Base-by-base conservation (phyloP, 495 filamentous ascomycete genomes). In the Staphylotrichum longicolle region DNA sequence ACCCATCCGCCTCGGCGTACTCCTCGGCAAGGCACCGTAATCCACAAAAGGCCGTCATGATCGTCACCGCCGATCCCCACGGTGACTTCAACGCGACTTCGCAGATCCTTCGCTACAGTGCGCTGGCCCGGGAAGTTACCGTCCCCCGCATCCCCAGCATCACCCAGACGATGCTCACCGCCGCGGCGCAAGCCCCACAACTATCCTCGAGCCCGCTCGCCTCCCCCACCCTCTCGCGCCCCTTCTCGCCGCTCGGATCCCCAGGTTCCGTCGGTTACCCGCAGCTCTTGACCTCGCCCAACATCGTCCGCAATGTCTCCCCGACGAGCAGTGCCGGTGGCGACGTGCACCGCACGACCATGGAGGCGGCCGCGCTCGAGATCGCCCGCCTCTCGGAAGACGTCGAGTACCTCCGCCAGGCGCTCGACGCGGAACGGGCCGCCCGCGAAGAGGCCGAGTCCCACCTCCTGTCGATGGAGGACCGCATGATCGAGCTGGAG, bases 61-160 rank as follows among this genome's bases (percentile, higher is more conserved):
- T 98, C 47, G 95, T 98, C 20, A 96, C 94, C 2, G 94, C 95
- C 0, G 94, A 98, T 69, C 93, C 94, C 0, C 67, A 89, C 14
- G 94, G 95, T 11, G 94, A 98, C 71, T 96, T 91, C 78, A 97
- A 98, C 67, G 91, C 94, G 20, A 98, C 95, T 0, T 91, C 90
- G 30, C 94, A 98, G 72, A 98, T 98, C 40, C 79, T 98, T 5
- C 88, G 94, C 12, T 98, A 98, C 71, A 96, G 91, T 33, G 95
- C 94, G 8, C 82, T 98, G 5, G 95, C 94, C 0, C 85, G 91
- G 2, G 94, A 98, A 75, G 88, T 97, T 14, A 95, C 95, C 0
- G 91, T 97, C 4, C 93, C 93, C 3, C 86, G 93, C 32, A 86
- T 93, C 27, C 91, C 92, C 5, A 92, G 88, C 40, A 81, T 91